phyloP scores from a whole-genome alignment of 441 rosid species.

The Euphorbia neoarborescens region DNA sequence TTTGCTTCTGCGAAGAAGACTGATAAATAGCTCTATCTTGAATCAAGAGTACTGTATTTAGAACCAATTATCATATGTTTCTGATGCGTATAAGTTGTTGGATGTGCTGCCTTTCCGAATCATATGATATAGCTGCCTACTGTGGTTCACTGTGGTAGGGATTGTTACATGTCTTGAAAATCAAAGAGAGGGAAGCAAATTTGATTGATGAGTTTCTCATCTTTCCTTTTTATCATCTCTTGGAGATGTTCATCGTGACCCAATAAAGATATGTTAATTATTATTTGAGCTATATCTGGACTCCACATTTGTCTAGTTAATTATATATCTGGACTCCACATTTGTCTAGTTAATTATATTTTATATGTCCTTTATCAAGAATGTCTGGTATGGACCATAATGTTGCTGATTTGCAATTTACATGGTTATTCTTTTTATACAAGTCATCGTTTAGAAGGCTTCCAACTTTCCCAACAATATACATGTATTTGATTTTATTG shows the following conservation, averaged over 20 bases:
- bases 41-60: slow-evolving; percentile 28
- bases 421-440: too few relatives aligned
- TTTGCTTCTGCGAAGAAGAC: slow-evolving; percentile 28
- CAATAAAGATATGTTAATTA: slow-evolving; percentile 35
- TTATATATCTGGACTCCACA: slow-evolving; percentile 45
- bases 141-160: slow-evolving; percentile 23
- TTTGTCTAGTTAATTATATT: background rate
- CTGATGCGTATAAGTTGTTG: background rate
- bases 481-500: slow-evolving; percentile 27
- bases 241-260: slow-evolving; percentile 52
- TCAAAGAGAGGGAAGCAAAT: slow-evolving; percentile 19
- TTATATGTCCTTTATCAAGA: too few relatives aligned
- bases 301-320: slow-evolving; percentile 23
- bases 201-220: slow-evolving; percentile 24
- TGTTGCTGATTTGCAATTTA: too few relatives aligned
- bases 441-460: slow-evolving; percentile 29
- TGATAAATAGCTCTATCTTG: slow-evolving; percentile 19
- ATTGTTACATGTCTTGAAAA: slow-evolving; percentile 39
- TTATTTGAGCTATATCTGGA: slow-evolving; percentile 62
- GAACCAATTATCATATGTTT: background rate
- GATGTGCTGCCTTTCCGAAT: background rate
- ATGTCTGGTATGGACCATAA: too few relatives aligned
- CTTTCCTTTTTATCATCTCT: slow-evolving; percentile 20
- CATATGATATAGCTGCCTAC: slow-evolving; percentile 18
- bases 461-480: slow-evolving; percentile 43